Base-by-base conservation (phyloP, 371 early-diverging fungal genomes). In the Mucor racemosus region DNA sequence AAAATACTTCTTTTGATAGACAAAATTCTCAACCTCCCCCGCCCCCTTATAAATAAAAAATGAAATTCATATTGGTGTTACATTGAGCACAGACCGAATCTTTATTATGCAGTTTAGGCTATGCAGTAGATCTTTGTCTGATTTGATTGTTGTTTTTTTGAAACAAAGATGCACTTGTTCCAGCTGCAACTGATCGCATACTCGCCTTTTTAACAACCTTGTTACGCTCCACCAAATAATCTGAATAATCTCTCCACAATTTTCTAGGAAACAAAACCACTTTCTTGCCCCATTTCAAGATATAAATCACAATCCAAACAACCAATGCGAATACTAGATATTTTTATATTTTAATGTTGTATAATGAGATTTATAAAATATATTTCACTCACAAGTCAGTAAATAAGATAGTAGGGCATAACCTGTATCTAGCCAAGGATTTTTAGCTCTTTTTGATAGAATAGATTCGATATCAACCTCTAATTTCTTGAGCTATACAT, bases 401-500 rank as follows among this genome's bases (percentile, higher is more conserved):
- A 82, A 38, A 62, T 82, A 82, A 5, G 82, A 82, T 7, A 82
- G 74, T 31, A 78, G 53, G 7, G 82, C 76, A 65, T 82, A 82
- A 0, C 78, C 82, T 8, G 76, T 80, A 60, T 82, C 82, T 10
- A 80, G 58, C 80, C 80, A 82, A 17, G 82, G 84, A 40, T 77
- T 84, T 40, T 84, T 79, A 7, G 84, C 79, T 50, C 84, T 69
- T 42, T 77, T 84, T 13, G 81, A 75, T 15, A 80, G 55, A 55
- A 84, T 84, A 3, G 68, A 75, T 26, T 80, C 81, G 21, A 84
- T 75, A 60, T 81, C 78, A 3, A 79, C 77, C 60, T 84, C 84
- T 7, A 84, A 58, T 57, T 69, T 74, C 46, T 81, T 84, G 5
- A 83, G 66, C 84, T 83, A 64, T 34, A 71, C 15, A 17, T 48